phyloP scores from a whole-genome alignment of 192 early-diverging fungal genomes.

The Backusella circina region DNA sequence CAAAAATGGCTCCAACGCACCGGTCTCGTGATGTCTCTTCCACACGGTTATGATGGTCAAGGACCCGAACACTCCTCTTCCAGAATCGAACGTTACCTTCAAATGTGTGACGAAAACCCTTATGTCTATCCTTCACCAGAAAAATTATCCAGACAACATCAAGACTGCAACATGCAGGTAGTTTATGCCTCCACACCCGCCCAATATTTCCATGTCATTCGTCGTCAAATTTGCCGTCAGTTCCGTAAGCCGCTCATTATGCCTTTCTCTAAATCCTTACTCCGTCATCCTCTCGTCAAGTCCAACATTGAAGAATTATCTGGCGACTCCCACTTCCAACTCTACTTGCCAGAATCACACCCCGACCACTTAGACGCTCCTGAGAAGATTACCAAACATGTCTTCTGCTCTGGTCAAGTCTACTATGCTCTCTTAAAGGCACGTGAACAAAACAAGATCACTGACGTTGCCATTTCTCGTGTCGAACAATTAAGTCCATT shows the following conservation, averaged over 20 bases:
- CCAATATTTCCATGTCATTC: constrained; percentile 95
- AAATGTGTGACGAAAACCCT: constrained; percentile 94
- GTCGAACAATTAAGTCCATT: constrained; percentile 95
- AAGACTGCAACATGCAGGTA: constrained; percentile 99
- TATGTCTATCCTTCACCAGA: constrained; percentile 73
- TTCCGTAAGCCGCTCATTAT: constrained; percentile 92
- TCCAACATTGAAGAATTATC: constrained; percentile 81
- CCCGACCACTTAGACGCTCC: constrained; percentile 73
- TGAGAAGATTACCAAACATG: constrained; percentile 86
- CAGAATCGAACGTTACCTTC: constrained; percentile 93
- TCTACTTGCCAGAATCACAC: constrained; percentile 92
- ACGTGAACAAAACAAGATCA: constrained; percentile 86
- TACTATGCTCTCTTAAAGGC: constrained; percentile 92
- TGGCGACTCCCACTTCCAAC: constrained; percentile 79
- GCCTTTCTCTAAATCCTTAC: constrained; percentile 81
- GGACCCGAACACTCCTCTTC: constrained; percentile 98
- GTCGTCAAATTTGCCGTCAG: constrained; percentile 95
- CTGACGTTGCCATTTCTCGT: constrained; percentile 88
- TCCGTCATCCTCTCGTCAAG: constrained; percentile 91
- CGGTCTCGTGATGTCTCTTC: constrained; percentile 89
- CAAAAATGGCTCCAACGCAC: constrained; percentile 98
- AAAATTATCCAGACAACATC: constrained; percentile 87
- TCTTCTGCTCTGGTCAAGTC: constrained; percentile 96
- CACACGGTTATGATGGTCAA: constrained; percentile 98
- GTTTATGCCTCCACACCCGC: constrained; percentile 92